A percentile compares a stretch with the other conserved stretches of the same genome.
Evolutionary conservation across 1,139 yeast species (phyloP).

Genomic region (Blastobotrys arbuscula): DNA sequence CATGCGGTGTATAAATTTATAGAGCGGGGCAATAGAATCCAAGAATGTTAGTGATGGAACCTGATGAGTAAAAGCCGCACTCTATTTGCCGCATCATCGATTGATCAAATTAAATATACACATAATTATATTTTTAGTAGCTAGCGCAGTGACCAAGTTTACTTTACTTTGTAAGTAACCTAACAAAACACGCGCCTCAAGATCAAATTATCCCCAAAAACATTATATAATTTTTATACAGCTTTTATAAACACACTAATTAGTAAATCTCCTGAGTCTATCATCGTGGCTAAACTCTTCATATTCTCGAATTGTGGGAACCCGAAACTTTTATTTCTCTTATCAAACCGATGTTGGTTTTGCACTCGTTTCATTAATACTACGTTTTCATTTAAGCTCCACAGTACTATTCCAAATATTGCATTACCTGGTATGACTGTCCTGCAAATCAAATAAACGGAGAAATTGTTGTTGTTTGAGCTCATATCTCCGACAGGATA

Average conservation of each 20-base stretch:
- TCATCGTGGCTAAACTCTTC: background rate
- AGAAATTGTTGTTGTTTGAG: constrained; percentile 21
- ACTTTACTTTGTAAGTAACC: no score
- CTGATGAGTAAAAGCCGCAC: no score
- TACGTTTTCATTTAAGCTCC: background rate
- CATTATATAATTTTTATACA: no score
- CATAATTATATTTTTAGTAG: no score
- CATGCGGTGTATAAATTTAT: no score
- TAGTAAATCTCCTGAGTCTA: background rate
- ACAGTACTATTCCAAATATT: background rate
- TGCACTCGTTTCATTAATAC: background rate
- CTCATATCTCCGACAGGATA: constrained; percentile 54
- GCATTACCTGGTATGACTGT: background rate
- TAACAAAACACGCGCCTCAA: no score
- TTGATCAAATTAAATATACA: no score
- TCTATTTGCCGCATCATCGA: no score
- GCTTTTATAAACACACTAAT: background rate
- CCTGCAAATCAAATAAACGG: constrained; percentile 16
- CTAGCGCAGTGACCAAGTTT: no score
- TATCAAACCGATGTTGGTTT: background rate
- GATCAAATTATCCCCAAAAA: no score
- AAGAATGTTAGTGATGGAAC: no score
- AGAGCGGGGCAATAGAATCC: no score
- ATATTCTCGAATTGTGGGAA: background rate
- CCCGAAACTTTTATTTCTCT: background rate